phyloP scores from a whole-genome alignment of 225 moss, liverwort and hornwort genomes.

The Sphagnum contortum region DNA sequence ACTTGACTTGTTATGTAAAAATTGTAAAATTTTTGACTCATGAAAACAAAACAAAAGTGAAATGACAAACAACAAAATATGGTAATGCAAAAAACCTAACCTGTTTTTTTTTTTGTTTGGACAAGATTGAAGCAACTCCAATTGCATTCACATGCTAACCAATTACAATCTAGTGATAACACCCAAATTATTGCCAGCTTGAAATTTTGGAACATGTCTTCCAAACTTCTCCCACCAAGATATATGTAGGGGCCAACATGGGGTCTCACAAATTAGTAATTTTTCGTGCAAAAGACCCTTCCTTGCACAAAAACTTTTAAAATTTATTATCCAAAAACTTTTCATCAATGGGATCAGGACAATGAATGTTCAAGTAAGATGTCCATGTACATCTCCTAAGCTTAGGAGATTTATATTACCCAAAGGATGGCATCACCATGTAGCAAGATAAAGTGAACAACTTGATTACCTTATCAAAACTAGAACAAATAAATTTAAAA shows the following conservation, averaged over 20 bases:
- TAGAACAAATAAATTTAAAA: too few species aligned
- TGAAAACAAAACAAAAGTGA: not conserved
- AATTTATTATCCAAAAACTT: too few species aligned
- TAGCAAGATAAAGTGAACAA: too few species aligned
- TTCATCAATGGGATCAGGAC: not conserved
- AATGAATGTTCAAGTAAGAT: not conserved
- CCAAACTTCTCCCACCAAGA: not conserved
- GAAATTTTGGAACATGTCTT: conserved; percentile 1
- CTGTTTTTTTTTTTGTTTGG: not conserved
- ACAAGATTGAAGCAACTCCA: too few species aligned
- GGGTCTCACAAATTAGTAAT: not conserved
- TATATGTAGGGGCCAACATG: not conserved
- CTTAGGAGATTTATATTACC: not conserved
- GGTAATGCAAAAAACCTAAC: not conserved
- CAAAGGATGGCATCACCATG: not conserved
- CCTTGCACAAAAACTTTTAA: not conserved
- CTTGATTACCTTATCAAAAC: too few species aligned
- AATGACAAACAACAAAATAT: not conserved
- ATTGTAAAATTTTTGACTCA: not conserved
- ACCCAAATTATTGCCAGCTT: not conserved
- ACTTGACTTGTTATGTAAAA: not conserved
- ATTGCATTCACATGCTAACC: not conserved
- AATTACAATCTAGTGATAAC: not conserved
- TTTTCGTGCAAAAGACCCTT: not conserved
- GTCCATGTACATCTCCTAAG: not conserved